These are phyloP conservation scores for Lentithecium fluviatile DNA, from an alignment of 495 filamentous ascomycete species.

Conservation along the genomic window DNA sequence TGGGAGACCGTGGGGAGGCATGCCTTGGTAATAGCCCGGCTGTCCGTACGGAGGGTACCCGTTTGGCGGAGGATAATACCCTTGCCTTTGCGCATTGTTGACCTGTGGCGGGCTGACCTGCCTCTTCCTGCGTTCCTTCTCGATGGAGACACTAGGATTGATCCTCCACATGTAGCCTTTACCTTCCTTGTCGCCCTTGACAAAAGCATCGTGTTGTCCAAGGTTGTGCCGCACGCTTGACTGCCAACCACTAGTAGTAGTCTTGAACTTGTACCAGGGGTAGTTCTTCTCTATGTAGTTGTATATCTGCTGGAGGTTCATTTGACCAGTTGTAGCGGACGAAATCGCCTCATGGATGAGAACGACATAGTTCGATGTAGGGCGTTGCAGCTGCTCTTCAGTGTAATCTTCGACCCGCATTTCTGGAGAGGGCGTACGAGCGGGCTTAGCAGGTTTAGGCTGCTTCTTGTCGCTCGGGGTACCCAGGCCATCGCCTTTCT, in stretches of 20 bases:
- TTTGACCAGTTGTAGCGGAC: slow-evolving; percentile 63
- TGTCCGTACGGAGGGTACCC: slow-evolving; percentile 22
- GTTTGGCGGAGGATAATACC: slow-evolving; percentile 23
- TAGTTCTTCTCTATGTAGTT: slow-evolving; percentile 81
- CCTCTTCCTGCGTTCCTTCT: slow-evolving; percentile 42
- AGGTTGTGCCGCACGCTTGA: slow-evolving; percentile 96
- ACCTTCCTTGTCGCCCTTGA: slow-evolving; percentile 65
- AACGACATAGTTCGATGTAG: slow-evolving; percentile 80
- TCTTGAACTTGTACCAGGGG: slow-evolving; percentile 83
- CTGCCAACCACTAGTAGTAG: slow-evolving; percentile 86
- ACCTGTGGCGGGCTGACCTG: slow-evolving; percentile 35
- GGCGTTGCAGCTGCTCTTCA: slow-evolving; percentile 80
- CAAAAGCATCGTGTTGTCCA: slow-evolving; percentile 82
- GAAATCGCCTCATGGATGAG: slow-evolving; percentile 87
- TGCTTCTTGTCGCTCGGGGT: slow-evolving; percentile 57
- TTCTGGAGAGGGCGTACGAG: slow-evolving; percentile 67
- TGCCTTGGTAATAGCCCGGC: slow-evolving; percentile 17
- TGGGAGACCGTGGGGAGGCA: slow-evolving; percentile 9
- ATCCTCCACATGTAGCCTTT: slow-evolving; percentile 45
- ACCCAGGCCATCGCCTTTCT: slow-evolving; percentile 30
- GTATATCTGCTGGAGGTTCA: slow-evolving; percentile 93
- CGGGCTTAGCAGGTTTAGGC: slow-evolving; percentile 59
- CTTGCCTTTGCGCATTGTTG: slow-evolving; percentile 16
- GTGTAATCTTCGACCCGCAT: slow-evolving; percentile 76
- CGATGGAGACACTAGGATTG: slow-evolving; percentile 39